Percentiles rank a stretch among this genome's conserved stretches.
Evolutionary conservation across 1,284 basidiomycete species (phyloP).

Genomic region (Tilletia walkeri): DNA sequence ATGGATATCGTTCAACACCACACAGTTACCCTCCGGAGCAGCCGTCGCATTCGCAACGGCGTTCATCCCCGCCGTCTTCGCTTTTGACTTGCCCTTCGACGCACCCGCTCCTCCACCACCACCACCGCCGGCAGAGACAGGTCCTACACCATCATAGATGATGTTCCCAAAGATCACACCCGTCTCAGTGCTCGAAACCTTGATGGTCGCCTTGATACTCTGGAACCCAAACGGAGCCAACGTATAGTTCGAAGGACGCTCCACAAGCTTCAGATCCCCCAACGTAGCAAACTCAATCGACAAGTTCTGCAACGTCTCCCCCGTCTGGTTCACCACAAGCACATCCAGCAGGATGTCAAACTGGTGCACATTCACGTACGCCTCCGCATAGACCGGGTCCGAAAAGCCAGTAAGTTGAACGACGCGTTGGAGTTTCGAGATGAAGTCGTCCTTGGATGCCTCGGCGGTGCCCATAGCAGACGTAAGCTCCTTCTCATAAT

Average conservation of each 20-base stretch:
- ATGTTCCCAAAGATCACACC: slow-evolving; percentile 98
- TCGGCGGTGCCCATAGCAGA: slow-evolving; percentile 84
- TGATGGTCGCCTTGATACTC: slow-evolving; percentile 97
- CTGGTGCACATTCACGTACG: slow-evolving; percentile 95
- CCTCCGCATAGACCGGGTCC: slow-evolving; percentile 96
- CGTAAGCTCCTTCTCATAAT: slow-evolving; percentile 86
- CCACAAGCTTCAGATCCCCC: slow-evolving; percentile 94
- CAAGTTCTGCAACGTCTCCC: slow-evolving; percentile 91
- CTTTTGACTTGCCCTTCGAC: slow-evolving; percentile 34
- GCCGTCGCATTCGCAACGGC: slow-evolving; percentile 15
- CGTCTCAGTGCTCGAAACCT: slow-evolving; percentile 80
- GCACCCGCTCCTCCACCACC: neutral
- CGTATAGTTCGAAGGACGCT: slow-evolving; percentile 87
- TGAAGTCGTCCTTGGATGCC: slow-evolving; percentile 80
- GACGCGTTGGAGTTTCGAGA: slow-evolving; percentile 91
- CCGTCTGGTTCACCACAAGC: slow-evolving; percentile 92
- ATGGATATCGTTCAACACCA: slow-evolving; percentile 92
- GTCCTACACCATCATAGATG: slow-evolving; percentile 70
- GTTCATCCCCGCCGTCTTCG: slow-evolving; percentile 2
- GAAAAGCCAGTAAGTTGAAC: slow-evolving; percentile 97
- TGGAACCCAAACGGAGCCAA: slow-evolving; percentile 96
- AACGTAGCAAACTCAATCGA: slow-evolving; percentile 96
- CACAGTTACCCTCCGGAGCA: slow-evolving; percentile 65
- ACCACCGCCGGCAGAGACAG: neutral
- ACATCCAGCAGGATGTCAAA: slow-evolving; percentile 95